Percentiles rank a stretch among this genome's conserved stretches.
phyloP scores from a whole-genome alignment of 306 rosid species.

The Inga laurina region DNA sequence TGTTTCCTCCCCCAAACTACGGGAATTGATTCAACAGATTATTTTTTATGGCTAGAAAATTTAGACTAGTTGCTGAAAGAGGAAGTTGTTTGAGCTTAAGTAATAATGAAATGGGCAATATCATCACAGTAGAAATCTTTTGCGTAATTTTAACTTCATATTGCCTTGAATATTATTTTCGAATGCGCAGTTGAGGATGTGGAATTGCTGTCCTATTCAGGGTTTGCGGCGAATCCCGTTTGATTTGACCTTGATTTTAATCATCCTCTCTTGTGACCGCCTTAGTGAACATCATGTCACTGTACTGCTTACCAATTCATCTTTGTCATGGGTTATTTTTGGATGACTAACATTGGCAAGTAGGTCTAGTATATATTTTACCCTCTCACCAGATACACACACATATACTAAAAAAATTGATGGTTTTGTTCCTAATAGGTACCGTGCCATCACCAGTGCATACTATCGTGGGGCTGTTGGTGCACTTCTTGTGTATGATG shows the following conservation, averaged over 20 bases:
- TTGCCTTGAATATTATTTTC: neutral
- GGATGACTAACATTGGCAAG: neutral
- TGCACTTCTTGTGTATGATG: conserved; percentile 72
- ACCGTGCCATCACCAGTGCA: conserved; percentile 77
- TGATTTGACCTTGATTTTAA: neutral
- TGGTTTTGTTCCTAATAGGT: conserved; percentile 44
- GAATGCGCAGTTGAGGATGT: neutral
- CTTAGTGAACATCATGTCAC: neutral
- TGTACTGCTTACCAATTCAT: neutral
- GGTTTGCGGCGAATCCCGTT: neutral
- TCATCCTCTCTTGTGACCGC: neutral
- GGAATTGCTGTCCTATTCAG: neutral
- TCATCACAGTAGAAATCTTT: neutral
- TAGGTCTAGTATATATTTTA: neutral
- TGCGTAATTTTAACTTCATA: neutral
- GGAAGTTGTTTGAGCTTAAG: neutral
- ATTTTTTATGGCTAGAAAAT: neutral
- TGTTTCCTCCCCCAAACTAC: neutral
- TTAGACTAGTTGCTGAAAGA: neutral
- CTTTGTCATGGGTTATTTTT: neutral
- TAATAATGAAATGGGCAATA: neutral
- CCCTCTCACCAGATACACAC: neutral
- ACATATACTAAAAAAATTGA: neutral
- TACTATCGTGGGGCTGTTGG: conserved; percentile 80
- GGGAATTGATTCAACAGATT: neutral